These are phyloP conservation scores for Aspergillus floridensis DNA, from an alignment of 2,329 filamentous ascomycete genomes.

Conservation along the genomic window DNA sequence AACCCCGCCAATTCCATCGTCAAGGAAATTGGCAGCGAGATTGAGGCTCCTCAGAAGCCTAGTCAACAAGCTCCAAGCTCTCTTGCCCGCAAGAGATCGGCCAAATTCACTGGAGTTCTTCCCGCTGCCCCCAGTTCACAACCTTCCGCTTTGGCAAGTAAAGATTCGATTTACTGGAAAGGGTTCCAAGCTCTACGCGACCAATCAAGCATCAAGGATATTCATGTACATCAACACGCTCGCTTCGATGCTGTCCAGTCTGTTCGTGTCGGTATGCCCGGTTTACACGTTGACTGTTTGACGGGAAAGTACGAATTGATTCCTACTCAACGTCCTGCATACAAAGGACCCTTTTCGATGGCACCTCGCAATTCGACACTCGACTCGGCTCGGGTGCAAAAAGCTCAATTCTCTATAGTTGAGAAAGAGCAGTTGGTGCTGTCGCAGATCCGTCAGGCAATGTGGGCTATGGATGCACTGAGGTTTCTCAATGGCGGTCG, in stretches of 20 bases:
- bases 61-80: slow-evolving; percentile 14
- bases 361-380: slow-evolving; percentile 67
- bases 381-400: slow-evolving; percentile 57
- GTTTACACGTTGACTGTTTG: slow-evolving; percentile 75
- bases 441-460: slow-evolving; percentile 61
- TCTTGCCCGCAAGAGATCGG: slow-evolving; percentile 26
- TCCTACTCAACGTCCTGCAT: slow-evolving; percentile 66
- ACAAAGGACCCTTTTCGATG: slow-evolving; percentile 68
- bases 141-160: slow-evolving; percentile 47
- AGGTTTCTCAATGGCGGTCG: slow-evolving; percentile 60
- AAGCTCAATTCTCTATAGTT: slow-evolving; percentile 38
- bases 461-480: slow-evolving; percentile 63
- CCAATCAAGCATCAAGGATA: slow-evolving; percentile 65
- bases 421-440: slow-evolving; percentile 82
- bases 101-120: slow-evolving; percentile 33
- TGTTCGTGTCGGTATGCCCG: slow-evolving; percentile 69
- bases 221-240: slow-evolving; percentile 78
- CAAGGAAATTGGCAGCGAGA: slow-evolving; percentile 21
- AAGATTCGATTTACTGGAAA: slow-evolving; percentile 81
- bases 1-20: slow-evolving; percentile 49
- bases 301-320: slow-evolving; percentile 80
- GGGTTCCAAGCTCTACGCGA: slow-evolving; percentile 76
- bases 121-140: slow-evolving; percentile 40
- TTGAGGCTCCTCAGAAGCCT: slow-evolving; percentile 18
- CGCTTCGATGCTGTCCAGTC: slow-evolving; percentile 88